Evolutionary conservation across 2,329 filamentous ascomycete genomes (phyloP), one percentile per base, ranked within the genome.

Genomic region (Cladosporium sp.): DNA sequence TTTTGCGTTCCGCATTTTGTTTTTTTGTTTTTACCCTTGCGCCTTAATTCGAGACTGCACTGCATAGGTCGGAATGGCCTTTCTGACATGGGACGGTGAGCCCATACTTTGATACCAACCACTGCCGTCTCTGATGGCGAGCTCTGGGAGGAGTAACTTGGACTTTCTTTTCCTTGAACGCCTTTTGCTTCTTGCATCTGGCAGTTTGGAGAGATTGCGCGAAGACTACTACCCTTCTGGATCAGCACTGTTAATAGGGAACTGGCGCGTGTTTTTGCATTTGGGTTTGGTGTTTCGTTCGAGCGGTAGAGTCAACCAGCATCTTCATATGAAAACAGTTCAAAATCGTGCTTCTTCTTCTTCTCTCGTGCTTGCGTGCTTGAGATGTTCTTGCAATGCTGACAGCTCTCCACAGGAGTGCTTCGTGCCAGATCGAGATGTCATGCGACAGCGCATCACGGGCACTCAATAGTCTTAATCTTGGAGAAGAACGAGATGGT

Each of bases 161-260:
- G 57, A 62, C 59, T 62, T 52, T 51, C 41, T 51, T 26, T 63
- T 55, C 49, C n/a, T 62, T 62, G 32, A 26, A 44, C 14, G n/a
- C 57, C 15, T 32, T 32, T 59, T 59, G 38, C 57, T 59, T 59
- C 57, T 59, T 59, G 57, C 26, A 26, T n/a, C n/a, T 7, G 55
- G 57, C 21, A 1, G 41, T 38, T 26, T 59, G 57, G 57, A 59
- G 57, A 59, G 57, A 47, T 59, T 30, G 57, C 34, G 6, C 55
- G 21, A 41, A 41, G 55, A 21, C 24, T 30, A 36, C 28, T 58
- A 32, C 52, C 55, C 57, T 59, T 59, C 57, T 59, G 57, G 57
- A 47, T 30, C 34, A 59, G 57, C 57, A 59, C 57, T 44, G 57
- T 59, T 41, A 12, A 59, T 59, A 34, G 18, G 30, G 28, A 14